These are phyloP conservation scores for Kuraishia ogatae DNA, from an alignment of 805 yeast species.

Conservation along the genomic window DNA sequence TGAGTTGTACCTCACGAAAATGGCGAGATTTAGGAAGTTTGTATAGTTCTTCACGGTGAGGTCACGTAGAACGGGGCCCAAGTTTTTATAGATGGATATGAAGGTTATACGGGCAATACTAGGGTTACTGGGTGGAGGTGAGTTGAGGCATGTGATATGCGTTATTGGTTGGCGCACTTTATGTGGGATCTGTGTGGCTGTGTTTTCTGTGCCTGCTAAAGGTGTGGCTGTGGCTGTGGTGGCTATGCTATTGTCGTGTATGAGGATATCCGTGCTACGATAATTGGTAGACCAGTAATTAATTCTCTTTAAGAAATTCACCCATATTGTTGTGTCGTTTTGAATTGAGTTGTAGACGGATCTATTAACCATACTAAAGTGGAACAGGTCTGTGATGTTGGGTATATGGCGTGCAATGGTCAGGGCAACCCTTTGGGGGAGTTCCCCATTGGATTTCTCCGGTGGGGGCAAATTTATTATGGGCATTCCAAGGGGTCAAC, in stretches of 20 bases:
- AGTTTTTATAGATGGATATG: conserved; percentile 15
- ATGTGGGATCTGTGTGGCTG: background rate
- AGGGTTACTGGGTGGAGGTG: background rate
- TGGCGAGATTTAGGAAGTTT: conserved; percentile 20
- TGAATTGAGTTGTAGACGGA: background rate
- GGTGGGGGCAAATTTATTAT: background rate
- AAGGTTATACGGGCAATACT: conserved; percentile 9
- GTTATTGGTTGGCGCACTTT: background rate
- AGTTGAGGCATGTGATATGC: background rate
- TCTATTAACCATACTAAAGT: background rate
- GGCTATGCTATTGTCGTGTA: no score
- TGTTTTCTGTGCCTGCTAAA: background rate
- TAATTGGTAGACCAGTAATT: background rate
- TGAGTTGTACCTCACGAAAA: conserved; percentile 19
- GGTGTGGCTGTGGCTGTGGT: background rate
- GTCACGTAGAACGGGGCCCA: conserved; percentile 21
- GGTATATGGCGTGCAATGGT: background rate
- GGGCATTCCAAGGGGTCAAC: no score
- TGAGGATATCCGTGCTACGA: no score
- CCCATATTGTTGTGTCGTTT: background rate
- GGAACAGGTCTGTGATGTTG: background rate
- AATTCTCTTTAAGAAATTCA: background rate
- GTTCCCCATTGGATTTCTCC: background rate
- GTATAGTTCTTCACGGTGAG: conserved; percentile 22
- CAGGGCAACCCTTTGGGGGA: background rate